These are phyloP conservation scores for Leptographium flavum DNA, from an alignment of 2,329 filamentous ascomycete species.

Conservation along the genomic window DNA sequence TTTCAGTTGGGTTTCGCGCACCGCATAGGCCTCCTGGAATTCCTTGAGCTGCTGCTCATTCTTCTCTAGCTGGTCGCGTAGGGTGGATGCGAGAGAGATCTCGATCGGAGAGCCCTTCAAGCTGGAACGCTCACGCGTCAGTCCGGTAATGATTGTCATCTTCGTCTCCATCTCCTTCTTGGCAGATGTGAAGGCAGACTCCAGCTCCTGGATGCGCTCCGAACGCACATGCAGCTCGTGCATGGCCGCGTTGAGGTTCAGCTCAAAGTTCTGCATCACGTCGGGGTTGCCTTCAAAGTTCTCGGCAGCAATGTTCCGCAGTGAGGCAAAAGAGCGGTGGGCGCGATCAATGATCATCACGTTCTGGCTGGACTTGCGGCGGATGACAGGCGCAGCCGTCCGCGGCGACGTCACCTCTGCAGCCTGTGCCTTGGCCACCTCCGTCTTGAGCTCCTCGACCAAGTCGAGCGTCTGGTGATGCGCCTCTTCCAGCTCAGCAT, in stretches of 20 bases:
- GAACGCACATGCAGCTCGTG: slow-evolving; percentile 78
- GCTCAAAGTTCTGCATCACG: slow-evolving; percentile 79
- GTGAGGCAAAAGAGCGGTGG: slow-evolving; percentile 76
- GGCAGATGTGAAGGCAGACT: slow-evolving; percentile 65
- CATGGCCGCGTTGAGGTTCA: slow-evolving; percentile 83
- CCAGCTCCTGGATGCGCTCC: slow-evolving; percentile 79
- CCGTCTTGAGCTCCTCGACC: slow-evolving; percentile 81
- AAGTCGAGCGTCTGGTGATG: slow-evolving; percentile 72
- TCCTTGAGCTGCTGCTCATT: slow-evolving; percentile 68
- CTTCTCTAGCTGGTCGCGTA: slow-evolving; percentile 78
- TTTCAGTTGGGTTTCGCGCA: slow-evolving; percentile 60
- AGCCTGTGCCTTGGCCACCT: slow-evolving; percentile 57
- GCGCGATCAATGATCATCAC: slow-evolving; percentile 79
- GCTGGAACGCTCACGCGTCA: slow-evolving; percentile 86
- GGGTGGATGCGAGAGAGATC: slow-evolving; percentile 73
- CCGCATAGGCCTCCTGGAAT: slow-evolving; percentile 58
- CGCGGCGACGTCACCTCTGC: slow-evolving; percentile 46
- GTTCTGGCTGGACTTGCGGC: slow-evolving; percentile 85
- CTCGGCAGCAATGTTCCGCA: slow-evolving; percentile 77
- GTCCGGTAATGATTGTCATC: slow-evolving; percentile 85
- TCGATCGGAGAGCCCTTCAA: slow-evolving; percentile 75
- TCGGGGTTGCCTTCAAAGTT: slow-evolving; percentile 74
- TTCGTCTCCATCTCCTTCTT: slow-evolving; percentile 97
- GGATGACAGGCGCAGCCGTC: slow-evolving; percentile 62
- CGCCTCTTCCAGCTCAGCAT: slow-evolving; percentile 67